A percentile compares a stretch with the other conserved stretches of the same genome.
These are phyloP conservation scores for Pterocarpus macrocarpus DNA, from an alignment of 306 rosid species.

Conservation along the genomic window DNA sequence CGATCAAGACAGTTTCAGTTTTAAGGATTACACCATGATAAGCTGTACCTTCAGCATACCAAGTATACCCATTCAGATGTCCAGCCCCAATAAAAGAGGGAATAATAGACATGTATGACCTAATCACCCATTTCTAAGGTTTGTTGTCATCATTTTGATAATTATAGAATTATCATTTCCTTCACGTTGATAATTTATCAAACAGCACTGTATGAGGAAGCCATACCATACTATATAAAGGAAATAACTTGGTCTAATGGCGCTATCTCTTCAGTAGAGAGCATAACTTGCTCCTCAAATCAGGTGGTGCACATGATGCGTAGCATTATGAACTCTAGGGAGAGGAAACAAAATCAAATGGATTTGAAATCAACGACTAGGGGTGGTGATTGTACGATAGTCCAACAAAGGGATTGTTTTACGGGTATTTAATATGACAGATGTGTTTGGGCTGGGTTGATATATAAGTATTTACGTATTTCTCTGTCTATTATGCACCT, in stretches of 20 bases:
- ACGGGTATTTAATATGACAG: neutral
- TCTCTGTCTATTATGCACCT: neutral
- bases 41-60: slow-evolving; percentile 7
- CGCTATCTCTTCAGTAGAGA: neutral
- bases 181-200: neutral
- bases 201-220: neutral
- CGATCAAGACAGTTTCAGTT: slow-evolving; percentile 1
- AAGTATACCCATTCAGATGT: neutral
- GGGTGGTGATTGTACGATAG: neutral
- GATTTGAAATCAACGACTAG: slow-evolving; percentile 7
- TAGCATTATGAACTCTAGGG: slow-evolving; percentile 4
- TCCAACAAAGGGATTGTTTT: neutral
- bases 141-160: neutral
- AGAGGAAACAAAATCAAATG: slow-evolving; percentile 32
- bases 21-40: neutral
- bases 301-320: slow-evolving; percentile 15
- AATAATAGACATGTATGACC: neutral
- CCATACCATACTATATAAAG: neutral
- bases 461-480: slow-evolving; percentile 7
- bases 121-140: neutral
- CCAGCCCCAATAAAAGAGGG: neutral
- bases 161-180: neutral
- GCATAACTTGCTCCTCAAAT: neutral
- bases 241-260: neutral
- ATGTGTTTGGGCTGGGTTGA: neutral